These are phyloP conservation scores for Ustilaginoidea virens DNA, from an alignment of 2,329 filamentous ascomycete genomes.

Conservation along the genomic window DNA sequence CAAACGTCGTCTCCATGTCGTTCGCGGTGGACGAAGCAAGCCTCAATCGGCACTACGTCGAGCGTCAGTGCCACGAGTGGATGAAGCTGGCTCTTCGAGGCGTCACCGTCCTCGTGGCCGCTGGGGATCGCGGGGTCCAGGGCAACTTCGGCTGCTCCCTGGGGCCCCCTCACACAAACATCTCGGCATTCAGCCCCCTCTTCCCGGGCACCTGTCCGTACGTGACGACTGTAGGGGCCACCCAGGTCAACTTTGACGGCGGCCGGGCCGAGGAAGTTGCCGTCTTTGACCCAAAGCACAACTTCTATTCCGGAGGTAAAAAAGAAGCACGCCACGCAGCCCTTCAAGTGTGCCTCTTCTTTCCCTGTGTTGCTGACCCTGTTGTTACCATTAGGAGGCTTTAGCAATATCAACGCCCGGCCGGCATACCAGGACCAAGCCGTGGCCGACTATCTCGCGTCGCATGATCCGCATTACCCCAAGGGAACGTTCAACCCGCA, in stretches of 20 bases:
- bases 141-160: constrained; percentile 8
- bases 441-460: too few species aligned
- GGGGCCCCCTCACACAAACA: too few species aligned
- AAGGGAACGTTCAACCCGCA: constrained; percentile 22
- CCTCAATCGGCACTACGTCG: constrained; percentile 7
- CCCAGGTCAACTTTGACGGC: constrained; percentile 12
- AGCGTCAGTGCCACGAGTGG: constrained; percentile 38
- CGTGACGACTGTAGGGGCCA: constrained; percentile 36
- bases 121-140: constrained; percentile 10
- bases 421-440: too few species aligned
- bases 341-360: too few species aligned
- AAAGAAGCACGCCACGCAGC: too few species aligned
- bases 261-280: too few species aligned
- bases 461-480: too few species aligned
- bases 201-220: constrained; percentile 26
- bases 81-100: constrained; percentile 38
- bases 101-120: constrained; percentile 31
- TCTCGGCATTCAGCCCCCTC: constrained; percentile 23
- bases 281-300: too few species aligned
- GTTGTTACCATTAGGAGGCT: too few species aligned
- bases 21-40: constrained; percentile 37
- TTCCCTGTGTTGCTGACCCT: too few species aligned
- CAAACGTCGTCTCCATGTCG: constrained; percentile 35
- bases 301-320: too few species aligned
- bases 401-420: too few species aligned